Base-by-base conservation (phyloP, 108 stramenopile genomes). In the Skeletonema menzelii region DNA sequence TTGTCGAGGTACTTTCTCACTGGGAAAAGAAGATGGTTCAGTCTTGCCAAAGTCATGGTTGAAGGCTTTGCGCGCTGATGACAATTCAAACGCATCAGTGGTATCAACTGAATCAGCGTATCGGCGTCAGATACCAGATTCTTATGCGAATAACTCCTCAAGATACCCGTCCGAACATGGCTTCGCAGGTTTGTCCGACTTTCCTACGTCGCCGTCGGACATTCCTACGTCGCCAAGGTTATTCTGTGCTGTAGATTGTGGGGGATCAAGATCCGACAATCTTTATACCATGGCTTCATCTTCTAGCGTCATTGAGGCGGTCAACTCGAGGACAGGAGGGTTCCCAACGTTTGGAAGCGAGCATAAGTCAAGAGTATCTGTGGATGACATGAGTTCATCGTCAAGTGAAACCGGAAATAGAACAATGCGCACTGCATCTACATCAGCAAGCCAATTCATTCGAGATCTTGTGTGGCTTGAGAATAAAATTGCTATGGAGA, bases 401-500 rank as follows among this genome's bases (percentile, higher is more conserved):
- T 53, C 49, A 22, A 53, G 70, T 53, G 77, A 71, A 10, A 71
- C 47, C 8, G 55, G 59, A 53, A 53, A 77, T 40, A 70, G 66
- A 19, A 71, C 47, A 3, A 58, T 61, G 47, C 57, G 59, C 42
- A 59, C 77, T 38, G 42, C 35, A 27, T 55, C 68, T 11, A 53
- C 49, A 8, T 71, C 70, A 17, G 46, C 67, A 8, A 80, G 62
- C 7, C 31, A 32, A 32, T 4, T 32, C 31, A 32, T 82, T 27
- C 72, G 70, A 24, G 93, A 94, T 76, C 77, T 91, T 22, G 84
- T 88, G 0, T 94, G 90, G 93, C 72, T 94, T 8, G 89, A 91
- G 47, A 84, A 80, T 67, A 90, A 87, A 61, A 89, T 94, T 61
- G 84, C 90, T 10, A 22, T 8, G 84, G 81, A 60, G 87, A 85